Conservation (phyloP, 1,284 basidiomycete genomes). For the Tylopilus sp. region DNA sequence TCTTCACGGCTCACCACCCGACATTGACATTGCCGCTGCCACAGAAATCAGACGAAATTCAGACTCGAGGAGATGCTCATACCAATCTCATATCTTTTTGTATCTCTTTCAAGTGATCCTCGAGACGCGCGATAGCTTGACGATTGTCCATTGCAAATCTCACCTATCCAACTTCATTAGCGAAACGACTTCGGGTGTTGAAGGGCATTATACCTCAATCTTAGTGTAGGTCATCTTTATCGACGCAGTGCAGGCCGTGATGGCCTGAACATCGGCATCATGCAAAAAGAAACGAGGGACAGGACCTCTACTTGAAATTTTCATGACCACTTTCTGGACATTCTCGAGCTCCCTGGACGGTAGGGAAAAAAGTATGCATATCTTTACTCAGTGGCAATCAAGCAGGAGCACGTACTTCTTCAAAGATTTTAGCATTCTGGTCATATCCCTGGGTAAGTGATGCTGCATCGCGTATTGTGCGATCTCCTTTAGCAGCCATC, state of each 20-base stretch:
- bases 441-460: conserved; percentile 5
- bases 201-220: conserved; percentile 19
- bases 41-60: conserved; percentile 8
- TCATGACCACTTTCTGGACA: conserved; percentile 20
- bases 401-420: conserved; percentile 8
- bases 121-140: conserved; percentile 19
- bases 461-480: not conserved
- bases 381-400: not conserved
- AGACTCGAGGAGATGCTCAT: not conserved
- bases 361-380: not conserved
- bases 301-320: conserved; percentile 13
- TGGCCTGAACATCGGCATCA: conserved; percentile 21
- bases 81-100: conserved; percentile 5
- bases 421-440: conserved; percentile 8
- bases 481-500: conserved; percentile 29
- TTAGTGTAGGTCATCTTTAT: conserved; percentile 22
- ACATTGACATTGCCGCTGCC: conserved; percentile 25
- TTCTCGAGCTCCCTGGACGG: conserved; percentile 22
- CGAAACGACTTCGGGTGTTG: not conserved
- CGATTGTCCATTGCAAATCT: conserved; percentile 16
- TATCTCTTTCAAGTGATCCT: conserved; percentile 17
- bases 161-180: conserved; percentile 5
- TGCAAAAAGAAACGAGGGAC: conserved; percentile 22
- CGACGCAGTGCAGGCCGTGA: conserved; percentile 17
- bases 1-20: conserved; percentile 1